Evolutionary conservation across 2,329 filamentous ascomycete genomes (phyloP), one percentile per base, ranked within the genome.

Genomic region (Gremmenia infestans): DNA sequence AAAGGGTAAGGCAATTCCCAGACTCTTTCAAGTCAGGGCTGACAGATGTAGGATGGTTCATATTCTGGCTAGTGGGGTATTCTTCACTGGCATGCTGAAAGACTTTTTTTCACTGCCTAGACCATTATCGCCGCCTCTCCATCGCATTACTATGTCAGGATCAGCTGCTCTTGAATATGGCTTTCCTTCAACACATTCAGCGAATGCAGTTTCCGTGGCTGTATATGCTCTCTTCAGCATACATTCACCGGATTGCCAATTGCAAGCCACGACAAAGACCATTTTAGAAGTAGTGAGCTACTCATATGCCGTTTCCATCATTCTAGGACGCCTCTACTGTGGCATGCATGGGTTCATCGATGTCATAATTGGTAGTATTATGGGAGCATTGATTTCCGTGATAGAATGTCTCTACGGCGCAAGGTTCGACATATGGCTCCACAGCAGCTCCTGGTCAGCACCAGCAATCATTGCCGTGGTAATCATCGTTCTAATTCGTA

Each of bases 261-360:
- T 89, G 57, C 73, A 80, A 35, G 74, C 82, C 2, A 74, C 80
- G 17, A 78, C 82, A 1, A 86, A 82, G 63, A 60, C 85, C 3
- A 72, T 79, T 4, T 75, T 96, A 25, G 88, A 94, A 68, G 71
- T 73, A 5, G 72, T 89, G 5, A 85, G 87, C 42, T 95, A 94
- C 71, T 86, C 90, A 64, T 99, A 97, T 70, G 90, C 89, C 36
- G 74, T 83, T 12, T 97, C 93, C 25, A 97, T 99, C 68, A 82
- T 97, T 42, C 76, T 97, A 60, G 94, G 94, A 5, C 85, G 94
- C 19, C 78, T 99, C 37, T 97, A 99, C 75, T 99, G 94, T 69
- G 94, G 94, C 59, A 99, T 99, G 94, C 94, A 99, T 73, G 94
- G 94, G 11, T 96, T 97, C 73, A 78, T 94, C 45, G 94, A 99